Conservation (phyloP, 2,329 filamentous ascomycete species). For the Dactylonectria macrodidyma region DNA sequence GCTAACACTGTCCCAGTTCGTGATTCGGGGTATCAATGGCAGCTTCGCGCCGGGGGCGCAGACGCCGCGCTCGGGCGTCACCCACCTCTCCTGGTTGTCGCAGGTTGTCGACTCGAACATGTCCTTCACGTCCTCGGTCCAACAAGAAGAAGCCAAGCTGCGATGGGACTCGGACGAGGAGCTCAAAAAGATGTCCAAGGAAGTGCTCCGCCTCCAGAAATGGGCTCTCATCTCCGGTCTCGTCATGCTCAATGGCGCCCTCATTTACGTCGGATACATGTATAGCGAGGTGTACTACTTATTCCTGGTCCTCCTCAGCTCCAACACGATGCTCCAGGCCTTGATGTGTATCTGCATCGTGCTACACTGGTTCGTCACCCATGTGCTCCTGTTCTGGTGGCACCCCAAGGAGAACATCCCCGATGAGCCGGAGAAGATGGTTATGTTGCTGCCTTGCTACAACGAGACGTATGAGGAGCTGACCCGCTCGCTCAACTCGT, state of each 20-base stretch:
- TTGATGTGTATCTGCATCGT: conserved; percentile 59
- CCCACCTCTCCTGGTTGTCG: conserved; percentile 52
- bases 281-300: conserved; percentile 59
- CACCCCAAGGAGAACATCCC: conserved; percentile 52
- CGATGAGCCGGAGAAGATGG: conserved; percentile 59
- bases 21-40: conserved; percentile 52
- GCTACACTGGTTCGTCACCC: conserved; percentile 50
- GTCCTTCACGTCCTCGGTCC: conserved; percentile 55
- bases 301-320: conserved; percentile 62
- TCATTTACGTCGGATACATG: conserved; percentile 55
- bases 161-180: conserved; percentile 59
- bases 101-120: conserved; percentile 52
- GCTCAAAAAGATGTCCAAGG: conserved; percentile 56
- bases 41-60: conserved; percentile 51
- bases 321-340: conserved; percentile 60
- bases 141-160: conserved; percentile 57
- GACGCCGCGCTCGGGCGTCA: conserved; percentile 50
- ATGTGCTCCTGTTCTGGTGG: conserved; percentile 49
- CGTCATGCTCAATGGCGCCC: conserved; percentile 51
- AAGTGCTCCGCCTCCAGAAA: conserved; percentile 56
- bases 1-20: conserved; percentile 46
- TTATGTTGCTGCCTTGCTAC: conserved; percentile 64
- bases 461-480: conserved; percentile 63
- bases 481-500: conserved; percentile 60
- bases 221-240: conserved; percentile 57